Percentiles rank a stretch among this genome's conserved stretches.
Evolutionary conservation across 2,329 filamentous ascomycete genomes (phyloP).

Genomic region (Fusarium penzigii): DNA sequence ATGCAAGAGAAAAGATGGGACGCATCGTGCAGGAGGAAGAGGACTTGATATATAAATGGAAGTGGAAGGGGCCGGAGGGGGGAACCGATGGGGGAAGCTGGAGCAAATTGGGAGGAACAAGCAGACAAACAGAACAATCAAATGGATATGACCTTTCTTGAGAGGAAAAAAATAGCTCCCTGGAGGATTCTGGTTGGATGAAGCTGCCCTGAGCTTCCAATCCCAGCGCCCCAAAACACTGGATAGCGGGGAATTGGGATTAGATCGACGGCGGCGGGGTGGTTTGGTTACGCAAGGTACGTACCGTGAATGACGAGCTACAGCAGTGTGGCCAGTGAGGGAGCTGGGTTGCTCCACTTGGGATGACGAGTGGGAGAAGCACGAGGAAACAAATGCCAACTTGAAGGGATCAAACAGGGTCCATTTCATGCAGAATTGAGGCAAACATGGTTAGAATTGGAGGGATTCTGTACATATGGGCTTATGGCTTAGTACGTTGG

Average conservation of each 20-base stretch:
- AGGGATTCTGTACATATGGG: background rate
- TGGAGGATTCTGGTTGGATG: constrained; percentile 10
- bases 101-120: background rate
- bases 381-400: constrained; percentile 15
- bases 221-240: constrained; percentile 20
- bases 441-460: background rate
- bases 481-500: no score
- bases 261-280: constrained; percentile 31
- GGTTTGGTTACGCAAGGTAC: constrained; percentile 7
- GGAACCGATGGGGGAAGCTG: constrained; percentile 14
- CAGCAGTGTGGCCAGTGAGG: constrained; percentile 22
- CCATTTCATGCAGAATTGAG: background rate
- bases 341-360: constrained; percentile 20
- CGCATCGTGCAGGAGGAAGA: constrained; percentile 15
- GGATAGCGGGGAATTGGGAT: background rate
- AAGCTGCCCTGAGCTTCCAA: constrained; percentile 21
- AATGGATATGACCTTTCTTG: background rate
- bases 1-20: constrained; percentile 20
- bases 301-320: constrained; percentile 22
- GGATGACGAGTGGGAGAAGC: constrained; percentile 30
- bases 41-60: constrained; percentile 21
- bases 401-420: constrained; percentile 8
- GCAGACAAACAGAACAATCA: background rate
- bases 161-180: background rate
- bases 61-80: constrained; percentile 6